Evolutionary conservation across 129 eudicot genomes (phyloP).

Genomic region (Chrysanthemum lavandulifolium): DNA sequence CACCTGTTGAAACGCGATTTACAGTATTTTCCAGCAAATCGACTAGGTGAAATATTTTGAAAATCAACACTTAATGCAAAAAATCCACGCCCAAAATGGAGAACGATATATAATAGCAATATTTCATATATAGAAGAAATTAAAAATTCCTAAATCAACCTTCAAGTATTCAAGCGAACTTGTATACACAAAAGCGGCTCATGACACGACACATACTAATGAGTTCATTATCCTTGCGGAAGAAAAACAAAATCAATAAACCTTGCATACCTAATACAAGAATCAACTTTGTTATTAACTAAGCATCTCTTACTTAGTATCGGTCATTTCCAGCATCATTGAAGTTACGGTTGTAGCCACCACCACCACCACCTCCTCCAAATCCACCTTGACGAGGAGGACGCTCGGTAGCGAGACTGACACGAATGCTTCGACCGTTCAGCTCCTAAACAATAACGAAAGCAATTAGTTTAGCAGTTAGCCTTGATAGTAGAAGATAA

Average conservation of each 20-base stretch:
- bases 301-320: background rate
- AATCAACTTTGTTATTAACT: constrained; percentile 11
- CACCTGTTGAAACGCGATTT: too few relatives aligned
- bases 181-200: background rate
- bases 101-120: too few relatives aligned
- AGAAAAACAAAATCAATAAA: constrained; percentile 3
- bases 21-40: too few relatives aligned
- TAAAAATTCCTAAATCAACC: background rate
- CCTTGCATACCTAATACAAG: constrained; percentile 1
- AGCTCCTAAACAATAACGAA: constrained; percentile 33
- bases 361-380: constrained; percentile 18
- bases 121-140: background rate
- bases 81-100: too few relatives aligned
- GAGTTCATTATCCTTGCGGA: constrained; percentile 11
- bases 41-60: too few relatives aligned
- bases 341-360: constrained; percentile 20
- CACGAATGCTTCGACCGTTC: constrained; percentile 51
- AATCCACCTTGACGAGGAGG: constrained; percentile 33
- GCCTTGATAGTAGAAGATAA: background rate
- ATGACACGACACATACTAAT: background rate
- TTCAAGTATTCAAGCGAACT: background rate
- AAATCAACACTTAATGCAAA: too few relatives aligned
- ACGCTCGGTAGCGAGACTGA: constrained; percentile 45
- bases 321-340: constrained; percentile 27
- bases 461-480: background rate